phyloP scores from a whole-genome alignment of 1,284 basidiomycete species.

The Cryptococcus sp. region DNA sequence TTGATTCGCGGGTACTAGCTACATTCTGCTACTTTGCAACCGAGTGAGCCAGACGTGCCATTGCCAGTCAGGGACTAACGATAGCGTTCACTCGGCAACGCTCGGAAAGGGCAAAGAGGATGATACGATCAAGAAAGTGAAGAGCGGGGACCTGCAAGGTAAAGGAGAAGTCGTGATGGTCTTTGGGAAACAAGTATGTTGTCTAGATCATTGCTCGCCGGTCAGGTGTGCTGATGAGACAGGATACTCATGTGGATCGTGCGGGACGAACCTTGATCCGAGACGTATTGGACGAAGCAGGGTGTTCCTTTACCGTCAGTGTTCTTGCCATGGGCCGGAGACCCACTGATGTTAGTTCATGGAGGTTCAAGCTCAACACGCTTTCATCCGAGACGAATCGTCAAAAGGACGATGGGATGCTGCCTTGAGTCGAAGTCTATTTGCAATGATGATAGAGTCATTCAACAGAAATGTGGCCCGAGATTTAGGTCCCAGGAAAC shows the following conservation, averaged over 20 bases:
- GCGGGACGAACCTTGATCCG: conserved; percentile 77
- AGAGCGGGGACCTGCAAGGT: conserved; percentile 65
- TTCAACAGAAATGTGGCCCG: conserved; percentile 79
- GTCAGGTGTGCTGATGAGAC: neutral
- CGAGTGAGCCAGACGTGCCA: conserved; percentile 49
- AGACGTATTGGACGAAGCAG: conserved; percentile 70
- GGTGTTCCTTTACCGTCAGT: conserved; percentile 63
- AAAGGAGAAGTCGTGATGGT: conserved; percentile 87
- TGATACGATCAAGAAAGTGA: conserved; percentile 66
- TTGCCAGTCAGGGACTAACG: conserved; percentile 3
- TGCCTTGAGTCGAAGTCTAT: conserved; percentile 73
- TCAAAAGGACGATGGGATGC: conserved; percentile 93
- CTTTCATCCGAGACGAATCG: conserved; percentile 83
- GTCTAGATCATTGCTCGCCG: neutral
- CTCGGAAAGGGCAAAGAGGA: conserved; percentile 77
- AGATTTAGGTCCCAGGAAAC: conserved; percentile 67
- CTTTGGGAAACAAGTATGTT: conserved; percentile 77
- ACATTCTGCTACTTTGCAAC: conserved; percentile 91
- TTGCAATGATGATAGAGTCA: conserved; percentile 85
- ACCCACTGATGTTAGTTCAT: conserved; percentile 59
- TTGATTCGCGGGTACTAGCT: conserved; percentile 74
- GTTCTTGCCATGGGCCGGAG: neutral
- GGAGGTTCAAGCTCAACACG: conserved; percentile 89
- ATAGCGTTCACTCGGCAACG: conserved; percentile 67
- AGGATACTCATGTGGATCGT: conserved; percentile 83